phyloP scores from a whole-genome alignment of 139 green algal species.

The Chlamydomonas sp. region DNA sequence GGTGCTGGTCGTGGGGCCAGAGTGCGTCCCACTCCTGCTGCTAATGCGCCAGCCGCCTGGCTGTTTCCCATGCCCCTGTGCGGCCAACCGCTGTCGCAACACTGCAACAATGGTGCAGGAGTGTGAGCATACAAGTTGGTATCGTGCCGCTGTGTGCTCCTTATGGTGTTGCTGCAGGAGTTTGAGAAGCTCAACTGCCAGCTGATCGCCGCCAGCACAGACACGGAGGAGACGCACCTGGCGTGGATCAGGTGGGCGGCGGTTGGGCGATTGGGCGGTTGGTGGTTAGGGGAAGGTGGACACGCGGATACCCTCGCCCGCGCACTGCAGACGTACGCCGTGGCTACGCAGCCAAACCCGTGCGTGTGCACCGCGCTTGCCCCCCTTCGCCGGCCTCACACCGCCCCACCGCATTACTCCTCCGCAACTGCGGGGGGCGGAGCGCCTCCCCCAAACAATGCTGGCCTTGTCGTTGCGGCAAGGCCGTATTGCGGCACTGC shows the following conservation, averaged over 20 bases:
- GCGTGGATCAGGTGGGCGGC: constrained; percentile 78
- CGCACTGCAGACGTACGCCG: no score
- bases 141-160: not conserved
- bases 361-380: not conserved
- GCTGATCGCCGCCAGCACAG: constrained; percentile 82
- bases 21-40: no score
- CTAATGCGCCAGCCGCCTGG: no score
- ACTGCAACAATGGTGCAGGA: not conserved
- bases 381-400: no score
- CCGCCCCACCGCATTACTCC: no score
- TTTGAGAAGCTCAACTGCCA: constrained; percentile 81
- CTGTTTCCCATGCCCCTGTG: no score
- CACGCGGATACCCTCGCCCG: not conserved
- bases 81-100: no score
- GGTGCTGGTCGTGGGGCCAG: no score
- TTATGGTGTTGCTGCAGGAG: constrained; percentile 50
- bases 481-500: not conserved
- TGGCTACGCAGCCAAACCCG: no score
- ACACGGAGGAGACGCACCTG: constrained; percentile 86
- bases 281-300: not conserved
- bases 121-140: not conserved
- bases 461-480: not conserved
- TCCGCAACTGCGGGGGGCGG: not conserved
- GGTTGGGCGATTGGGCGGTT: no score
- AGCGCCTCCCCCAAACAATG: not conserved